Evolutionary conservation across 441 rosid genomes (phyloP), one percentile per base, ranked within the genome.

Genomic region (Pelargonium australe): DNA sequence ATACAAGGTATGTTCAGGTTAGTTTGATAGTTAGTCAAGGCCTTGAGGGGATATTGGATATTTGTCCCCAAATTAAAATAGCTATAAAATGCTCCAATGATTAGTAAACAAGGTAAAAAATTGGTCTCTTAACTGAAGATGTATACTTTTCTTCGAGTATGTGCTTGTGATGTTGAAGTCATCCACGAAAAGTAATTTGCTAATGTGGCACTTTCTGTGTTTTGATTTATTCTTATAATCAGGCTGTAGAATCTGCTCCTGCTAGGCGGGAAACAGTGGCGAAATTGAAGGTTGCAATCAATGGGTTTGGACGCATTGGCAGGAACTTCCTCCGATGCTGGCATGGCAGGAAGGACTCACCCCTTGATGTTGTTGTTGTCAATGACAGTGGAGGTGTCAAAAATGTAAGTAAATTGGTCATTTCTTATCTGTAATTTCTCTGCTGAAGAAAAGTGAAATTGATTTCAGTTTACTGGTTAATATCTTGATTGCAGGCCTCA

Each of bases 381-480:
- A 94, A 94, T 63, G 98, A 94, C 93, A 91, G 98, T 37, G 97
- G 93, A 57, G 98, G 97, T 86, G 98, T 93, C 78, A 93, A 81
- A 87, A 93, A 93, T 61, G 98, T 93, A 81, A 77, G 84, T 28
- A 37, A 65, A 17, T 58, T 23, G 62, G 74, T 55, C 31, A 66
- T 28, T 53, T 43, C n/a, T 60, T 28, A 58, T 19, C 43, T 11
- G 17, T 57, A 53, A 49, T 51, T 12, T 31, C 37, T 31, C 37
- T 31, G 37, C 37, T 31, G 37, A 31, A 31, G 37, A 31, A 31
- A 31, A 31, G 37, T 31, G 10, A 12, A 20, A 4, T 3, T 31
- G 37, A 31, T 31, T 4, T 53, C 16, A 14, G 58, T 53, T 53
- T 19, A 8, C 47, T 31, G 8, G 53, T 43, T 62, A 72, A 20